Evolutionary conservation across 805 yeast species (phyloP).

Genomic region (Maudiozyma pseudohumilis): DNA sequence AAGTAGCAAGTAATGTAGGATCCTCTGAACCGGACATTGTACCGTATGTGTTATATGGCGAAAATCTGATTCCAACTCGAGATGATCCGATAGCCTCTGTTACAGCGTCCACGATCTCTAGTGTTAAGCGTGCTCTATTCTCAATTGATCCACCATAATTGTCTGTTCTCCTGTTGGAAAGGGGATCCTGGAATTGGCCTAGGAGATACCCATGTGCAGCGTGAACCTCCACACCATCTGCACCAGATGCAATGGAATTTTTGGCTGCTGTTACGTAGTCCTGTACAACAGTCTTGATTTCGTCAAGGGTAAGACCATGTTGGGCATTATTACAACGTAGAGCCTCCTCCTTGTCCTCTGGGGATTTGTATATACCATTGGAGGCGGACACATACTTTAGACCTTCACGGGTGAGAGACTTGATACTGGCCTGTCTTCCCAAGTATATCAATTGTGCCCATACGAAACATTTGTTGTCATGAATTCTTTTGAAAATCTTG

Average conservation of each 20-base stretch:
- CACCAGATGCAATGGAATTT: conserved; percentile 16
- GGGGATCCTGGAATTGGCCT: conserved; percentile 42
- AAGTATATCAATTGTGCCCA: conserved; percentile 46
- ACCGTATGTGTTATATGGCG: conserved; percentile 35
- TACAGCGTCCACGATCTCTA: conserved; percentile 43
- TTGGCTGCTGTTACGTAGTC: background rate
- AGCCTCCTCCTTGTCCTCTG: background rate
- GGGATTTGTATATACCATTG: background rate
- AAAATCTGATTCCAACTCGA: conserved; percentile 37
- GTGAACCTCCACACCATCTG: conserved; percentile 58
- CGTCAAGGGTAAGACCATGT: background rate
- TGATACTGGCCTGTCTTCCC: conserved; percentile 14
- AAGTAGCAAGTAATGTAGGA: conserved; percentile 29
- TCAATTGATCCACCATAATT: conserved; percentile 47
- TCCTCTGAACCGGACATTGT: conserved; percentile 27
- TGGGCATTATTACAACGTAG: background rate
- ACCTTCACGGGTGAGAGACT: background rate
- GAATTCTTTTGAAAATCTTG: conserved; percentile 38
- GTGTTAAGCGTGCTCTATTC: conserved; percentile 34
- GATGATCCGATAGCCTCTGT: conserved; percentile 42
- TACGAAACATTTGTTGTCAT: conserved; percentile 36
- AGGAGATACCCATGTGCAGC: conserved; percentile 57
- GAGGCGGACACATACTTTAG: background rate
- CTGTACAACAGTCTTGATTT: background rate
- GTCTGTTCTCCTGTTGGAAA: conserved; percentile 39